A percentile compares a stretch with the other conserved stretches of the same genome.
Conservation (phyloP, 1,139 yeast genomes). For the Taphrina deformans region DNA sequence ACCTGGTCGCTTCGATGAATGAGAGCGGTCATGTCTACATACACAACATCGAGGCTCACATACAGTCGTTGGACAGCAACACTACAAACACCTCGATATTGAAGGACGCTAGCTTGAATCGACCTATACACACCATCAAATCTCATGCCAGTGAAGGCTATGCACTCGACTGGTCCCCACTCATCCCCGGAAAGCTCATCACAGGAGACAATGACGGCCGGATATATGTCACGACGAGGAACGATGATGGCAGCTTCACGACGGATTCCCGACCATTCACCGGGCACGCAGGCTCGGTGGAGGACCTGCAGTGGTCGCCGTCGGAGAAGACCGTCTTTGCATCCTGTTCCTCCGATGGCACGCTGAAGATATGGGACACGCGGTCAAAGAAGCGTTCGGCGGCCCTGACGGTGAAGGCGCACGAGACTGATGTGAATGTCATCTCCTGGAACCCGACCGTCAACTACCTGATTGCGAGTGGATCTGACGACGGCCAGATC, state of each 20-base stretch:
- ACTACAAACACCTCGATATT: conserved; percentile 46
- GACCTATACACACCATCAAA: conserved; percentile 81
- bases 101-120: conserved; percentile 73
- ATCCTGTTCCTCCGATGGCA: conserved; percentile 88
- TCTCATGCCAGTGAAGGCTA: conserved; percentile 93
- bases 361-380: conserved; percentile 93
- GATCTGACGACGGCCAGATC: conserved; percentile 97
- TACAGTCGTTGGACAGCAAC: conserved; percentile 81
- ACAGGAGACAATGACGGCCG: conserved; percentile 64
- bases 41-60: conserved; percentile 77
- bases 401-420: conserved; percentile 79
- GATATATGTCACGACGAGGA: conserved; percentile 64
- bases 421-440: conserved; percentile 84
- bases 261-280: conserved; percentile 80
- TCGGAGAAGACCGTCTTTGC: conserved; percentile 92
- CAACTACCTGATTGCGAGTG: conserved; percentile 84
- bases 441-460: conserved; percentile 93
- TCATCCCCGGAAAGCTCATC: conserved; percentile 62
- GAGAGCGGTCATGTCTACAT: conserved; percentile 89
- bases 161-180: conserved; percentile 95
- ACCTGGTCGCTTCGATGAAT: conserved; percentile 80
- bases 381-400: conserved; percentile 81
- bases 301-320: conserved; percentile 95
- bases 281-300: conserved; percentile 64
- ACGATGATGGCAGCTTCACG: conserved; percentile 71